Evolutionary conservation across 164 flowering plant species (phyloP), one percentile per base, ranked within the genome.

Genomic region (Chimonanthus praecox): DNA sequence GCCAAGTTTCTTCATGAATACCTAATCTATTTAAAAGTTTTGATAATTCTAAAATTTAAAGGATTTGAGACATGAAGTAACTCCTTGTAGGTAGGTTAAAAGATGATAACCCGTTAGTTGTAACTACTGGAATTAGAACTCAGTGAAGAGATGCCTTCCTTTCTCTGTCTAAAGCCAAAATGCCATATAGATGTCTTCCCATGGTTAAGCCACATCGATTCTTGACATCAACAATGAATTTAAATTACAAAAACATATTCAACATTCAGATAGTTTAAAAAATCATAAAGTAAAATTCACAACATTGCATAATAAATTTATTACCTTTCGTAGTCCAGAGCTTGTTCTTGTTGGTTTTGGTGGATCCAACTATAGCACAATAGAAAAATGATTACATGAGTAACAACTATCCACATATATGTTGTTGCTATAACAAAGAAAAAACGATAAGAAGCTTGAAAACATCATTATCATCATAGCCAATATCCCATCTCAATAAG

Each of bases 251-350:
- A 65, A 33, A 65, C 5, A 33, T 33, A 33, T 33, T 33, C 33
- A 66, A 66, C 49, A 44, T 11, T 66, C 48, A 66, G 48, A 66
- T 5, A 66, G 45, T 44, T 33, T 45, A 13, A 9, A 33, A 13
- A 66, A 44, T 44, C 2, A 11, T 33, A 45, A 11, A 66, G 15
- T 45, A 66, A 45, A 13, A 48, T 2, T 3, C 20, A 16, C 64
- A 18, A 62, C 6, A 62, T 16, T 18, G 18, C 21, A 62, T 62
- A 43, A 45, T 9, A 11, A 13, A 4, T 11, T 45, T 6, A 66
- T 11, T 79, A 90, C 94, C 94, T 90, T 90, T 69, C 94, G 64
- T 33, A 86, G 82, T 71, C 92, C 92, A 63, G 90, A 87, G 46
- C 89, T 85, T 78, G 81, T 80, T 81, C 84, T 84, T 80, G 84